Base-by-base conservation (phyloP, 2,329 filamentous ascomycete species). In the Venturia carpophila region DNA sequence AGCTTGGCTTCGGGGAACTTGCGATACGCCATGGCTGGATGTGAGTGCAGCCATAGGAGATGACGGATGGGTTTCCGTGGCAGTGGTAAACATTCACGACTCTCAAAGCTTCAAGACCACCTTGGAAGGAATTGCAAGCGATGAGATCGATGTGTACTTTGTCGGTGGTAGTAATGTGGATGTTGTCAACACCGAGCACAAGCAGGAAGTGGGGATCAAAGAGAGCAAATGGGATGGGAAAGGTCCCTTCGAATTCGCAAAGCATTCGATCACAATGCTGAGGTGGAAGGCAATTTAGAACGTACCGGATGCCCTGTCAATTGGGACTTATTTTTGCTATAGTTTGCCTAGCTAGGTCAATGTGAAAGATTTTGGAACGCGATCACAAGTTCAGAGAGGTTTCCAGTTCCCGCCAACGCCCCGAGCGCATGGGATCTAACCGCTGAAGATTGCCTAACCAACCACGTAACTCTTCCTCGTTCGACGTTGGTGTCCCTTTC, bases 351-450 rank as follows among this genome's bases (percentile, higher is more conserved):
- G 47, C 45, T 11, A 49, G 45, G 4, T 24, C n/a, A 27, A 15
- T 27, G 24, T 11, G 27, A n/a, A 24, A n/a, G 15, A 17, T 7
- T 17, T 37, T 30, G 10, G 5, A 63, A 24, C n/a, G 6, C 24
- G 11, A 47, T 37, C 67, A 79, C 61, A 80, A 66, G 70, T 74
- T 72, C 68, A 82, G 71, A 68, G 71, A 75, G 67, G 74, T 78
- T 73, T 86, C 84, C 67, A 92, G 72, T 73, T 95, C 90, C 21
- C 81, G 73, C 91, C 92, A 96, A 69, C 91, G 82, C 17, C 90
- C 88, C 58, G 77, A 83, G 68, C 91, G 83, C 75, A 92, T 81
- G 3, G 88, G 86, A 77, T 96, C 92, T 34, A 95, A 76, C 68
- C 81, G 79, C 72, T 83, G 84, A 71, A 96, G 73, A 72, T 85